These are phyloP conservation scores for Torulaspora delbrueckii DNA, from an alignment of 805 yeast genomes.

Conservation along the genomic window DNA sequence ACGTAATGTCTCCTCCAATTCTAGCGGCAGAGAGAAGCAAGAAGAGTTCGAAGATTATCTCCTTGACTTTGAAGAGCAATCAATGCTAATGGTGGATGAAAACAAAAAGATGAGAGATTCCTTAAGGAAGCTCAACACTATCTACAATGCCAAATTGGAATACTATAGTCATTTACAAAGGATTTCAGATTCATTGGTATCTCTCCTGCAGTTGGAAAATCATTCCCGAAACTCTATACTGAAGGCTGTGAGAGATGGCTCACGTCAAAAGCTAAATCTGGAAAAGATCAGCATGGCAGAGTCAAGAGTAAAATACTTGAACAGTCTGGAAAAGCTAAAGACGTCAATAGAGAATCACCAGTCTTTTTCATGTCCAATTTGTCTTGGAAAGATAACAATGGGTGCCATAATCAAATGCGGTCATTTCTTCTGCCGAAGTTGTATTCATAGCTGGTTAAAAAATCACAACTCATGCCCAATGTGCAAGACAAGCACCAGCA, in stretches of 20 bases:
- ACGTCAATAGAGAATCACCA: constrained; percentile 31
- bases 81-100: constrained; percentile 22
- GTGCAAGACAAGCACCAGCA: constrained; percentile 55
- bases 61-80: constrained; percentile 21
- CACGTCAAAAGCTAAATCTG: constrained; percentile 21
- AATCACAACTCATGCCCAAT: constrained; percentile 66
- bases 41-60: constrained; percentile 27
- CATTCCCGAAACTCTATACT: constrained; percentile 16
- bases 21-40: constrained; percentile 5
- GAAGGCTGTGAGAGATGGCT: constrained; percentile 22
- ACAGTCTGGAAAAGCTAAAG: constrained; percentile 36
- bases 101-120: constrained; percentile 37
- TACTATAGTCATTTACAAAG: constrained; percentile 83
- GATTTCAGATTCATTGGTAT: constrained; percentile 74
- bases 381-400: constrained; percentile 60
- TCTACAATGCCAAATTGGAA: constrained; percentile 74
- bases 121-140: constrained; percentile 49
- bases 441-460: constrained; percentile 70
- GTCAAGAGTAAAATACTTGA: constrained; percentile 47
- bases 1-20: constrained; percentile 11
- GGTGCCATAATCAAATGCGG: constrained; percentile 91
- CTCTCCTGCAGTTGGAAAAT: constrained; percentile 36
- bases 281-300: constrained; percentile 29
- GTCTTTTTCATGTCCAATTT: constrained; percentile 61
- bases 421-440: constrained; percentile 80